Evolutionary conservation across 2,329 filamentous ascomycete species (phyloP), one percentile per base, ranked within the genome.

Genomic region (Rugonectria rugulosa): DNA sequence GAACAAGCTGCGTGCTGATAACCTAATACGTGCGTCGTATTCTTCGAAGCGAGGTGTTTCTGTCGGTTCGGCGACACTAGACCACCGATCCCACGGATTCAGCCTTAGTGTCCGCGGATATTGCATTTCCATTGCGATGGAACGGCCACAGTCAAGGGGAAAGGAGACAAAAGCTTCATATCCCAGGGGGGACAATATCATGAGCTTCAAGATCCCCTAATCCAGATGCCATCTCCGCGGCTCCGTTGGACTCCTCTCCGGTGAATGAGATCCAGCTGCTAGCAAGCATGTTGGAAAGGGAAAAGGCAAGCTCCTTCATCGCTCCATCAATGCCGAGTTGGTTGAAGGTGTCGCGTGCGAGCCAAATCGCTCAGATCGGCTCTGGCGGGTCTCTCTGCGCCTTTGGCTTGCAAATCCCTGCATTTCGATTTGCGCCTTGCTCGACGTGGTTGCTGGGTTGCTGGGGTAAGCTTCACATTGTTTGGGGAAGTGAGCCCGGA

Each of bases 311-410:
- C 31, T 34, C n/a, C n/a, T n/a, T n/a, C n/a, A n/a, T 10, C 20
- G 6, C 32, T 17, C 29, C 34, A 57, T 53, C 53, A 67, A 43
- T 67, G 63, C 64, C 64, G 62, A 64, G 37, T 17, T 62, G 62
- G 64, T 34, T 11, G 12, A 59, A 14, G 12, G 65, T 53, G 65
- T 66, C 65, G 65, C 60, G 65, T 67, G 65, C 61, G 45, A 63
- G 50, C 61, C 55, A 67, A 67, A 67, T 67, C 64, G 65, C 49
- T 50, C 64, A 54, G 51, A 67, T 67, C 65, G 65, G 54, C 60
- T 54, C 54, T 46, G 58, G 65, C 54, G 63, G 65, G 61, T 58
- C 64, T 27, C 26, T 52, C 53, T 53, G 59, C 29, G 7, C 11
- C 48, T 23, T 52, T 48, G 47, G 45, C 50, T 60, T 66, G 53